These are phyloP conservation scores for Ustilago lituana DNA, from an alignment of 1,284 basidiomycete species.

Conservation along the genomic window DNA sequence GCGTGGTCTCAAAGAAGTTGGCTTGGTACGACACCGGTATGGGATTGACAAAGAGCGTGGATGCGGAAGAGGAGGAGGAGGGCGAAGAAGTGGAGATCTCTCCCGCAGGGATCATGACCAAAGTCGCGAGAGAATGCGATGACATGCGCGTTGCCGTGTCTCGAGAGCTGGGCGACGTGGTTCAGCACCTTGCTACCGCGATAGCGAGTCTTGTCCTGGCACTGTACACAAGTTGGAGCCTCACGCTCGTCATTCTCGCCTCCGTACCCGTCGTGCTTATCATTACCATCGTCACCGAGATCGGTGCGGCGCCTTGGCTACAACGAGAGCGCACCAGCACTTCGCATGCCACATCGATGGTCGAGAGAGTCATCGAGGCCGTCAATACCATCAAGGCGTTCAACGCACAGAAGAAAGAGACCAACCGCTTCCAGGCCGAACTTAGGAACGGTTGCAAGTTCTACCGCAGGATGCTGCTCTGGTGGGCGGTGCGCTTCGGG, in stretches of 20 bases:
- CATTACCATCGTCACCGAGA: conserved; percentile 77
- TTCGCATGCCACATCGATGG: conserved; percentile 78
- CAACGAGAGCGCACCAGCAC: conserved; percentile 76
- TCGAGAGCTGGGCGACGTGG: conserved; percentile 77
- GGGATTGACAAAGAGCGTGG: conserved; percentile 8
- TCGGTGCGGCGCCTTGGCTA: conserved; percentile 73
- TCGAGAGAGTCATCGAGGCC: conserved; percentile 80
- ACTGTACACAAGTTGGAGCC: conserved; percentile 79
- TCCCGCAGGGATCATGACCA: conserved; percentile 91
- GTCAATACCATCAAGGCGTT: conserved; percentile 95
- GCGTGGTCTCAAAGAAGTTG: conserved; percentile 79
- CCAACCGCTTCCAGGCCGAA: conserved; percentile 70
- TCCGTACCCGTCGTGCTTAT: conserved; percentile 85
- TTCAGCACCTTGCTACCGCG: conserved; percentile 84
- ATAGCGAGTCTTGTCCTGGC: conserved; percentile 83
- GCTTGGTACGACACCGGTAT: conserved; percentile 67
- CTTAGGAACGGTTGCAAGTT: conserved; percentile 71
- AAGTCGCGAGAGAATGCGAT: conserved; percentile 92
- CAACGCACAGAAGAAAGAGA: conserved; percentile 81
- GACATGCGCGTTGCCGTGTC: conserved; percentile 87
- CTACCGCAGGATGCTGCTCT: conserved; percentile 71
- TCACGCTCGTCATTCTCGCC: conserved; percentile 90
- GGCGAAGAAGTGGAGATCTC: conserved; percentile 27
- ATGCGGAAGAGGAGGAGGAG: conserved; percentile 45
- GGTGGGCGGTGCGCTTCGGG: conserved; percentile 81